Evolutionary conservation across 202 grass and related monocot species (phyloP), one percentile per base, ranked within the genome.

Genomic region (Thinopyrum obtusiflorum): DNA sequence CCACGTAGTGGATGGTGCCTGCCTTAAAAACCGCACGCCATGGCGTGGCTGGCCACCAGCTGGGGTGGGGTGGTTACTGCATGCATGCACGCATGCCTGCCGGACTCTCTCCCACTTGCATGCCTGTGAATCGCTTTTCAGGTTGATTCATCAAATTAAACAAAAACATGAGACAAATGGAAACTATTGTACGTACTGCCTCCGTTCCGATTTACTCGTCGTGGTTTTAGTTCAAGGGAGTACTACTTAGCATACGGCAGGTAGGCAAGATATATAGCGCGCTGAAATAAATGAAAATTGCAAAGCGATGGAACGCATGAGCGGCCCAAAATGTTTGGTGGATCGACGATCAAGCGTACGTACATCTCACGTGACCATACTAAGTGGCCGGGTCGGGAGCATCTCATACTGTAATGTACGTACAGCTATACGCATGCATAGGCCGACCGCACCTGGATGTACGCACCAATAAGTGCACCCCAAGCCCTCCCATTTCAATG

Each of bases 361-460:
- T 76, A 53, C 4, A n/a, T 27, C 26, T 55, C 73, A 7, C 46
- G 73, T 76, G 73, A 76, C 15, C 4, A 7, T 76, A 76, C 23
- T 76, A 55, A 76, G 49, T 20, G 65, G 65, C 65, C 40, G 40
- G 11, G 40, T 44, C 1, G 40, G 40, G 40, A 44, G 40, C 40
- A 44, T 44, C 35, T 17, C 17, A 23, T 18, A 28, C 15, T 28
- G 71, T 76, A 76, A 76, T 55, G 73, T 76, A 76, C 26, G 73
- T 76, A 76, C 15, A 55, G 46, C 46, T 76, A 76, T 76, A 76
- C 44, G 73, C 73, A 76, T 74, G 70, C 70, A 73, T 47, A 18
- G 6, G 23, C 17, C 39, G 21, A 15, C 37, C 23, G 23, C 39
- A 42, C 42, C 23, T 51, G 42, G 18, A 13, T 18, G 25, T 51